These are phyloP conservation scores for Acer yangbiense DNA, from an alignment of 345 rosid species.

Conservation along the genomic window DNA sequence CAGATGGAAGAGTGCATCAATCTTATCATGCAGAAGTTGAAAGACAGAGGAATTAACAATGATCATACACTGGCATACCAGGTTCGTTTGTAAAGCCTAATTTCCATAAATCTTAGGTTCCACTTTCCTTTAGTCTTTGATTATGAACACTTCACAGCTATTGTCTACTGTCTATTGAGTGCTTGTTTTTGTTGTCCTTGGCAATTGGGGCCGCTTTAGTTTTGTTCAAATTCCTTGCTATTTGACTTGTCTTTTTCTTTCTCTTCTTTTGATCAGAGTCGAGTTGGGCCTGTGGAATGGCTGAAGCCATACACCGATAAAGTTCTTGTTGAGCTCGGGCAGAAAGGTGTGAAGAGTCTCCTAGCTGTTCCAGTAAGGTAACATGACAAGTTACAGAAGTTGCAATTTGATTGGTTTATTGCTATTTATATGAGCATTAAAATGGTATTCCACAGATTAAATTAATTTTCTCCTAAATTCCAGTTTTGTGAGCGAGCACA, in stretches of 20 bases:
- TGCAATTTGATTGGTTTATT: neutral
- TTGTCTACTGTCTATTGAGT: neutral
- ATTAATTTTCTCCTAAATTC: slow-evolving; percentile 10
- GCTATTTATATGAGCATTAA: neutral
- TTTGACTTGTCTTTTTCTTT: neutral
- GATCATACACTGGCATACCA: slow-evolving; percentile 84
- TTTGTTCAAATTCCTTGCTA: neutral
- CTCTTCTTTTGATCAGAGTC: slow-evolving; percentile 53
- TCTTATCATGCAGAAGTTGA: slow-evolving; percentile 83
- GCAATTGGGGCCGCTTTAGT: neutral
- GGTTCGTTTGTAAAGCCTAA: slow-evolving; percentile 44
- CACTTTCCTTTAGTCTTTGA: neutral
- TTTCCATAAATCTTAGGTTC: slow-evolving; percentile 4
- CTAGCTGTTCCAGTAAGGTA: slow-evolving; percentile 94
- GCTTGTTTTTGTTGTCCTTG: neutral
- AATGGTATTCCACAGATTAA: too few relatives aligned
- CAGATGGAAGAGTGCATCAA: slow-evolving; percentile 93
- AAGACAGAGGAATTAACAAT: slow-evolving; percentile 70
- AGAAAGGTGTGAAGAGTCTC: slow-evolving; percentile 89
- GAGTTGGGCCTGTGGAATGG: slow-evolving; percentile 98
- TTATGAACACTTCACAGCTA: neutral
- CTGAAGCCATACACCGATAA: slow-evolving; percentile 94
- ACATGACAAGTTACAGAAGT: slow-evolving; percentile 9
- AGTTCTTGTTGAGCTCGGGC: slow-evolving; percentile 91
- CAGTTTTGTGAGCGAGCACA: slow-evolving; percentile 96